Evolutionary conservation across 1,284 basidiomycete species (phyloP).

Genomic region (Fistulina hepatica): DNA sequence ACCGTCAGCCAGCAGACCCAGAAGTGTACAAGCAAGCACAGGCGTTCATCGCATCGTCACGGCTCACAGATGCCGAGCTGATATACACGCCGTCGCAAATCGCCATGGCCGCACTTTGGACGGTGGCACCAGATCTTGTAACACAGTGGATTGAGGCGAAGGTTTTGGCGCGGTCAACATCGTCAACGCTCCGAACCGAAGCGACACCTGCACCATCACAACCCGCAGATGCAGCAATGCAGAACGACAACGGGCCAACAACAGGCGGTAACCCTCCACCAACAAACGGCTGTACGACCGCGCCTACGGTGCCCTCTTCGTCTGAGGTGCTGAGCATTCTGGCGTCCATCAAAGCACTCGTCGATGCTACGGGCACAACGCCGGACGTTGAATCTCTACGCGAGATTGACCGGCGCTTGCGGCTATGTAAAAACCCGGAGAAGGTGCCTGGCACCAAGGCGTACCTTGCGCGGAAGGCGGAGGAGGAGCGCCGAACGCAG

Average conservation of each 20-base stretch:
- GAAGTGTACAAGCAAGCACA: slow-evolving; percentile 50
- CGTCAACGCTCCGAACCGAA: neutral
- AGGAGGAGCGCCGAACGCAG: slow-evolving; percentile 52
- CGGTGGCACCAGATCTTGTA: slow-evolving; percentile 52
- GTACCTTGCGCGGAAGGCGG: slow-evolving; percentile 53
- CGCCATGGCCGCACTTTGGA: slow-evolving; percentile 72
- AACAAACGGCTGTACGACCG: no score
- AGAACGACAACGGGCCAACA: no score
- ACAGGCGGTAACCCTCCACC: no score
- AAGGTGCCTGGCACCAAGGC: slow-evolving; percentile 82
- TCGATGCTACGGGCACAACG: slow-evolving; percentile 45
- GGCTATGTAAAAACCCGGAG: slow-evolving; percentile 86
- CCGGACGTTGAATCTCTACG: slow-evolving; percentile 77
- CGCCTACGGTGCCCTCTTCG: slow-evolving; percentile 11
- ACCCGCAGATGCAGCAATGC: no score
- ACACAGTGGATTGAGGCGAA: slow-evolving; percentile 55
- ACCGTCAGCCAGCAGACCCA: slow-evolving; percentile 29
- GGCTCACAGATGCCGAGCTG: slow-evolving; percentile 87
- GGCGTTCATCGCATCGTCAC: slow-evolving; percentile 54
- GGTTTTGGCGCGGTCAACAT: slow-evolving; percentile 1
- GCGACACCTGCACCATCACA: no score
- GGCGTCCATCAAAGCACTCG: slow-evolving; percentile 44
- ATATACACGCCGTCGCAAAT: slow-evolving; percentile 91
- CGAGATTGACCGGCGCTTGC: slow-evolving; percentile 76
- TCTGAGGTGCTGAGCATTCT: slow-evolving; percentile 30